Percentiles rank a stretch among this genome's conserved stretches.
Evolutionary conservation across 768 basidiomycete genomes (phyloP).

Genomic region (Paxillus rubicundulus): DNA sequence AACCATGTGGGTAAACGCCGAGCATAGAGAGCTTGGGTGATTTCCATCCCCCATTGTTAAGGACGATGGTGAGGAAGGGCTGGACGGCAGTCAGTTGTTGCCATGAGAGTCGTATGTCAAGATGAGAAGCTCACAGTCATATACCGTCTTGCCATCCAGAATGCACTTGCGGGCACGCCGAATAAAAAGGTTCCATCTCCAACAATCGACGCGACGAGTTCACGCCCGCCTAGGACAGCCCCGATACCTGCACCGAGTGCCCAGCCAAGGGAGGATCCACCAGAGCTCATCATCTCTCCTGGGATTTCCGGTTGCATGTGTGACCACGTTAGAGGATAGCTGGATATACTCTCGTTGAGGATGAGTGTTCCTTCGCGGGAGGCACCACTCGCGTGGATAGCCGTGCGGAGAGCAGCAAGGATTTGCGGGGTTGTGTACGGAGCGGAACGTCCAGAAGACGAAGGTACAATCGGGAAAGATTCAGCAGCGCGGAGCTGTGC

Average conservation of each 20-base stretch:
- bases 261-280: slow-evolving; percentile 70
- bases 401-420: slow-evolving; percentile 44
- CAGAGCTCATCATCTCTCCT: slow-evolving; percentile 53
- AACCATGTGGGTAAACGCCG: slow-evolving; percentile 57
- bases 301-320: slow-evolving; percentile 54
- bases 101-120: too few relatives aligned
- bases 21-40: slow-evolving; percentile 66
- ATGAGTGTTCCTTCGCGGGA: slow-evolving; percentile 44
- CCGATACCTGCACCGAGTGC: slow-evolving; percentile 64
- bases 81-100: slow-evolving; percentile 17
- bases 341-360: slow-evolving; percentile 65
- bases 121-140: slow-evolving; percentile 45
- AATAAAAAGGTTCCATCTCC: slow-evolving; percentile 74
- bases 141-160: slow-evolving; percentile 73
- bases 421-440: slow-evolving; percentile 46
- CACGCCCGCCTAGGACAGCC: slow-evolving; percentile 46
- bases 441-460: slow-evolving; percentile 11
- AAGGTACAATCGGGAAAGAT: slow-evolving; percentile 15
- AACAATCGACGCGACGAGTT: slow-evolving; percentile 58
- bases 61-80: slow-evolving; percentile 69
- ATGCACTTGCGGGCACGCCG: slow-evolving; percentile 60
- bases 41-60: slow-evolving; percentile 74
- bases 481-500: slow-evolving; percentile 33
- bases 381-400: slow-evolving; percentile 32
- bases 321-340: slow-evolving; percentile 51